Base-by-base conservation (phyloP, 2,329 filamentous ascomycete genomes). In the Fusarium sulawesiense region DNA sequence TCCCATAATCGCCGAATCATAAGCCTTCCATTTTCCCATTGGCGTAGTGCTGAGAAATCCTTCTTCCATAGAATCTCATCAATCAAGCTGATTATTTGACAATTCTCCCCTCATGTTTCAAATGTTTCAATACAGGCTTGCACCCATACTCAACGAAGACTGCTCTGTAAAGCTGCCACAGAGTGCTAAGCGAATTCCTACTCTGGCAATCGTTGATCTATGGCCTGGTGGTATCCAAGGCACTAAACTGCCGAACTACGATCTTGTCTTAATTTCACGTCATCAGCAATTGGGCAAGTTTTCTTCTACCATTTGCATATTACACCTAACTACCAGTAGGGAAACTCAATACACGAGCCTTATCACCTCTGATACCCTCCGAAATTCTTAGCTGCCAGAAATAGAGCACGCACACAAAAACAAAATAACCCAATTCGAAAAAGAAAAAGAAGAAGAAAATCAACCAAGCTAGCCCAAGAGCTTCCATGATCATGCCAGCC, bases 231-330 rank as follows among this genome's bases (percentile, higher is more conserved):
- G 30, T 37, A 29, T 57, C 41, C 55, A 65, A 55, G 59, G 37
- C 51, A 54, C 46, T 54, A 44, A 32, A 54, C 57, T 23, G 21
- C 32, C 30, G 41, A 12, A 57, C n/a, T 42, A 25, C n/a, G 47
- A 49, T 60, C 49, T 71, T 71, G 59, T 70, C 61, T 55, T 54
- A 45, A 71, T 60, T 54, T 71, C 68, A 60, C 41, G 18, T 61
- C 55, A 54, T 32, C 44, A 53, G 6, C 27, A 34, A 25, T 42
- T 29, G 14, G 12, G 27, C 20, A n/a, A 32, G 2, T n/a, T 55
- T 20, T 47, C 42, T 20, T 46, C 21, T 27, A 46, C 45, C 54
- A 51, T 67, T 68, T 47, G 9, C 23, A 41, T n/a, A 18, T 64
- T 51, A 41, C 30, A 32, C n/a, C 18, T 21, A 42, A 27, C 54